Percentiles rank a stretch among this genome's conserved stretches.
These are phyloP conservation scores for Inga oerstediana DNA, from an alignment of 306 rosid genomes.

Conservation along the genomic window DNA sequence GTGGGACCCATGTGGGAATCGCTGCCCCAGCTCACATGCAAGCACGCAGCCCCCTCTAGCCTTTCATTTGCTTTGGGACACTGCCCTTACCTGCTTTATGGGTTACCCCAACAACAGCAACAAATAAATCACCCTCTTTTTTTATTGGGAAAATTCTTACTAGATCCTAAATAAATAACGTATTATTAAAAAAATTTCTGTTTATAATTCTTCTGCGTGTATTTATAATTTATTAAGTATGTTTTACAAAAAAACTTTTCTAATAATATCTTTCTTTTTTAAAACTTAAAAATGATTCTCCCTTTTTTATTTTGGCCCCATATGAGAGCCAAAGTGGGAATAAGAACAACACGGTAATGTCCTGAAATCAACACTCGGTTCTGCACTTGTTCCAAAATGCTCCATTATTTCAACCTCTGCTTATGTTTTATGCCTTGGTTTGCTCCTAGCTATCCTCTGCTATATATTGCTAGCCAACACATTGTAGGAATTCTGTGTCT, in stretches of 20 bases:
- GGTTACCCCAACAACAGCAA: neutral
- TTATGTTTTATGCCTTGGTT: neutral
- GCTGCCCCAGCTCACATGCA: conserved; percentile 45
- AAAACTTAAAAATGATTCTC: no score
- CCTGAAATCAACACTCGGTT: neutral
- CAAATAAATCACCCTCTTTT: neutral
- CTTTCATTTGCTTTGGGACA: neutral
- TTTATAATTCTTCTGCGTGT: no score
- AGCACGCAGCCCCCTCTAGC: conserved; percentile 4
- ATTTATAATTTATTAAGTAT: no score
- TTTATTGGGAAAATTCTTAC: no score
- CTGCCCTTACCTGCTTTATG: conserved; percentile 28
- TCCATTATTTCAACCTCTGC: neutral
- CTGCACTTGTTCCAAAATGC: neutral
- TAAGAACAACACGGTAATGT: neutral
- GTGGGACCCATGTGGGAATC: conserved; percentile 34
- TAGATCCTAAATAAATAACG: no score
- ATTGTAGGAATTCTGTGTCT: neutral
- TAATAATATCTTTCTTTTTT: no score
- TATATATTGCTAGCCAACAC: neutral
- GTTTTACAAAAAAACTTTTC: no score
- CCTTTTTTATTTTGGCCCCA: neutral
- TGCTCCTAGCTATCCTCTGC: neutral
- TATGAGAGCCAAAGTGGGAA: neutral
- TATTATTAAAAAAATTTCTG: no score